A percentile compares a stretch with the other conserved stretches of the same genome.
Conservation (phyloP, 2,329 filamentous ascomycete species). For the Penicillium sp. region DNA sequence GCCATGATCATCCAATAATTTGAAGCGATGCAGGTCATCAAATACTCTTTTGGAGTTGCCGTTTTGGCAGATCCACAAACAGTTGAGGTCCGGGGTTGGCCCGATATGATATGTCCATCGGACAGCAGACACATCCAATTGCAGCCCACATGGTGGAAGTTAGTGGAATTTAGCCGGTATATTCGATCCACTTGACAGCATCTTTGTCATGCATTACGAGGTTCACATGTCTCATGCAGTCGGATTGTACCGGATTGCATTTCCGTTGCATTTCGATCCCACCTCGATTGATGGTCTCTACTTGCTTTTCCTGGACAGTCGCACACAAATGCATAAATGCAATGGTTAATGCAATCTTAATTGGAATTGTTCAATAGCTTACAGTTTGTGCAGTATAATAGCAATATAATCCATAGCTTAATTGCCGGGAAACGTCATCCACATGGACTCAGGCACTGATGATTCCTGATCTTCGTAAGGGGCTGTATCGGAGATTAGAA, state of each 20-base stretch:
- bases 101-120: background rate
- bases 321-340: background rate
- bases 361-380: background rate
- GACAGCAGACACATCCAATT: background rate
- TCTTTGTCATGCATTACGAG: background rate
- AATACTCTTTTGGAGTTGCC: background rate
- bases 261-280: background rate
- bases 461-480: background rate
- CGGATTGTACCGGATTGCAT: background rate
- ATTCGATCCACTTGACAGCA: background rate
- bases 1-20: conserved; percentile 9
- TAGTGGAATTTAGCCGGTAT: background rate
- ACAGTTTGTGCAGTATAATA: too few relatives aligned
- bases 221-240: conserved; percentile 1
- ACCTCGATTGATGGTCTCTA: background rate
- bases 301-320: background rate
- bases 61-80: background rate
- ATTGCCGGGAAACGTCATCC: background rate
- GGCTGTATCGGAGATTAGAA: background rate
- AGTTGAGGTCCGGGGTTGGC: background rate
- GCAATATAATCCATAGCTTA: background rate
- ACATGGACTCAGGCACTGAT: background rate
- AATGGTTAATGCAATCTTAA: background rate
- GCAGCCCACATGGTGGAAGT: background rate
- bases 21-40: background rate